A percentile compares a stretch with the other conserved stretches of the same genome.
phyloP scores from a whole-genome alignment of 1,284 basidiomycete genomes.

The Puccinia polysora region DNA sequence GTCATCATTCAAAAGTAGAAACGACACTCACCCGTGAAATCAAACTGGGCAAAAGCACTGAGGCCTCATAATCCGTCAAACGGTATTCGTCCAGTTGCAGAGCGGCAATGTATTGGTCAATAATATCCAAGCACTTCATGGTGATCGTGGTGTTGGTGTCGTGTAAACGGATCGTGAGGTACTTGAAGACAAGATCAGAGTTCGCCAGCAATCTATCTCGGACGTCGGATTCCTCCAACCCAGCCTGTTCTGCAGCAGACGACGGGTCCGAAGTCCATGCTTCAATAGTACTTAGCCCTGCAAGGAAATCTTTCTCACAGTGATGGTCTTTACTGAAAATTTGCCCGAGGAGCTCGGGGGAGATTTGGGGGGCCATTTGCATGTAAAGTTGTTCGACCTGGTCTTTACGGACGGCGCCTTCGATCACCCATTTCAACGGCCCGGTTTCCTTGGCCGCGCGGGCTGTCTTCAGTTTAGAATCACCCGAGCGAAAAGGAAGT shows the following conservation, averaged over 20 bases:
- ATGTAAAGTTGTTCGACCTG: slow-evolving; percentile 76
- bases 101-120: slow-evolving; percentile 72
- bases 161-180: slow-evolving; percentile 80
- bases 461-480: slow-evolving; percentile 66
- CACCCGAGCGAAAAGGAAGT: slow-evolving; percentile 67
- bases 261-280: slow-evolving; percentile 66
- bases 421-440: slow-evolving; percentile 56
- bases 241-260: slow-evolving; percentile 62
- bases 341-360: slow-evolving; percentile 68
- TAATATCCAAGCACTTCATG: slow-evolving; percentile 80
- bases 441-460: slow-evolving; percentile 72
- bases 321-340: slow-evolving; percentile 95
- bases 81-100: slow-evolving; percentile 70
- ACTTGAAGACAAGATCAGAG: slow-evolving; percentile 88
- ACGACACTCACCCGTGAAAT: slow-evolving; percentile 69
- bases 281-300: slow-evolving; percentile 67
- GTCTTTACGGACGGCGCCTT: slow-evolving; percentile 81
- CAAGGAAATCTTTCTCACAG: slow-evolving; percentile 85
- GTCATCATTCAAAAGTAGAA: neutral
- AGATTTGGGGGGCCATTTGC: slow-evolving; percentile 83
- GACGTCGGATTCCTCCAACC: slow-evolving; percentile 59
- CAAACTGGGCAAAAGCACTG: slow-evolving; percentile 82
- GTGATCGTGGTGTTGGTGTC: slow-evolving; percentile 90
- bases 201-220: slow-evolving; percentile 76
- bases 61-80: slow-evolving; percentile 79